phyloP scores from a whole-genome alignment of 1,284 basidiomycete genomes.

The Gastroboletus turbinatus region DNA sequence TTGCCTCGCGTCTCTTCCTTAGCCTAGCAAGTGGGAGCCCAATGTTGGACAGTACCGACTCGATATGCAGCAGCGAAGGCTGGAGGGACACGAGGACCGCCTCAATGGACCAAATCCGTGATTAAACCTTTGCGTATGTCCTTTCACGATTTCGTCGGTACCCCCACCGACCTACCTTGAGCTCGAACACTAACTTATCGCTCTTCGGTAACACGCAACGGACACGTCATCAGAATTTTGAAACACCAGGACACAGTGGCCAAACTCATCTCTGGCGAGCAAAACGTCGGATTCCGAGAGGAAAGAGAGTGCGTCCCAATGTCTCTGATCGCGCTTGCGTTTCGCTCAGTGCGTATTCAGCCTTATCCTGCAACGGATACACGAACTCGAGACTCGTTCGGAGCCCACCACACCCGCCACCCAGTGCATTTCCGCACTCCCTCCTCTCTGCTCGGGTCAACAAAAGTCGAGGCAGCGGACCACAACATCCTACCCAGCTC shows the following conservation, averaged over 20 bases:
- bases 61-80: no score
- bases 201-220: constrained; percentile 10
- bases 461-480: constrained; percentile 51
- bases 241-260: constrained; percentile 55
- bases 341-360: constrained; percentile 33
- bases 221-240: constrained; percentile 40
- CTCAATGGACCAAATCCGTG: no score
- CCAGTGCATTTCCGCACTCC: constrained; percentile 49
- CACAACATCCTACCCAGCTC: no score
- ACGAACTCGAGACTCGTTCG: constrained; percentile 50
- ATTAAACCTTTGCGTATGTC: no score
- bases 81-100: no score
- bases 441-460: constrained; percentile 38
- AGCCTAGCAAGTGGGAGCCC: no score
- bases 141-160: no score
- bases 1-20: no score
- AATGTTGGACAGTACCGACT: no score
- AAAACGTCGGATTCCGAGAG: constrained; percentile 55
- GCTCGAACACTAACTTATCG: constrained; percentile 36
- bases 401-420: constrained; percentile 26
- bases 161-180: constrained; percentile 43
- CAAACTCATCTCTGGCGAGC: constrained; percentile 57
- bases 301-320: constrained; percentile 54
- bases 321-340: constrained; percentile 6
- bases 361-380: constrained; percentile 55